Percentiles rank a stretch among this genome's conserved stretches.
phyloP scores from a whole-genome alignment of 225 moss, liverwort and hornwort genomes.

The Rhytidiadelphus loreus region DNA sequence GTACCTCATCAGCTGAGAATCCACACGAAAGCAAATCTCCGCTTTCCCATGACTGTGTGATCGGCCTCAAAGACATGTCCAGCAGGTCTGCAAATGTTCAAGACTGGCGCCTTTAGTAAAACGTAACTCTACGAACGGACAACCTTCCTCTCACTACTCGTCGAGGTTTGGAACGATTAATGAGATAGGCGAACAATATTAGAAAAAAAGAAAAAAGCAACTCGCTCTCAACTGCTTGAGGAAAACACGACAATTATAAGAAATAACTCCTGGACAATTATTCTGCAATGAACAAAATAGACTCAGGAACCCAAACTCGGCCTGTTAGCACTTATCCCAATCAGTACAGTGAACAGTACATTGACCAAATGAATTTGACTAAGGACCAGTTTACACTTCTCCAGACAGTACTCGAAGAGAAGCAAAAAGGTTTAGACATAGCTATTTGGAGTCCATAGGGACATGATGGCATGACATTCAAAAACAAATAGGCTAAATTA shows the following conservation, averaged over 20 bases:
- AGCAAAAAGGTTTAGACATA: background rate
- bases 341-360: background rate
- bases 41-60: conserved; percentile 76
- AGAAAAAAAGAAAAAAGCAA: background rate
- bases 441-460: background rate
- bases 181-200: background rate
- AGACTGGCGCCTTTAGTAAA: background rate
- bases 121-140: background rate
- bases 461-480: background rate
- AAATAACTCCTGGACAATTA: background rate
- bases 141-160: background rate
- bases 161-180: background rate
- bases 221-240: background rate
- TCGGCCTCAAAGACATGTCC: conserved; percentile 85
- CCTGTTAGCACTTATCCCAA: background rate
- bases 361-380: background rate
- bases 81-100: conserved; percentile 53
- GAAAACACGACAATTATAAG: background rate
- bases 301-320: background rate
- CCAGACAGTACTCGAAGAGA: background rate
- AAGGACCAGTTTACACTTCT: background rate
- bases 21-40: conserved; percentile 71
- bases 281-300: background rate
- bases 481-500: background rate
- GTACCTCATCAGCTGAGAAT: conserved; percentile 70